Percentiles rank a stretch among this genome's conserved stretches.
Evolutionary conservation across 192 early-diverging fungal species (phyloP).

Genomic region (Umbelopsis ramanniana): DNA sequence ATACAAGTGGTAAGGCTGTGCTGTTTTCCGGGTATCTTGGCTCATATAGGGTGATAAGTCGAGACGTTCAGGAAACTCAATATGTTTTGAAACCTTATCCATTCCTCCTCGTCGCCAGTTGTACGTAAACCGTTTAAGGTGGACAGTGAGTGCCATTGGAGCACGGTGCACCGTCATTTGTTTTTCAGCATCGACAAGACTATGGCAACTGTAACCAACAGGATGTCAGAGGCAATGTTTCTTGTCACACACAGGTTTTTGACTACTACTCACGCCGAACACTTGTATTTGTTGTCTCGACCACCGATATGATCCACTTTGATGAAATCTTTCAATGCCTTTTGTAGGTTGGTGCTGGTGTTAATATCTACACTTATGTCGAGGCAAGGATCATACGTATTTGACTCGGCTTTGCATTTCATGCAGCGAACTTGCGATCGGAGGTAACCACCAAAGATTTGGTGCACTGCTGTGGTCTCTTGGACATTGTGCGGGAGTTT

Average conservation of each 20-base stretch:
- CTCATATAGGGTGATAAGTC: conserved; percentile 68
- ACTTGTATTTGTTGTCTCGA: conserved; percentile 73
- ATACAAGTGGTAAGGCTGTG: conserved; percentile 65
- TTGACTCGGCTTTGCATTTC: conserved; percentile 71
- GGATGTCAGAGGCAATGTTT: no score
- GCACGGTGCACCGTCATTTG: conserved; percentile 75
- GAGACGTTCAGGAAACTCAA: conserved; percentile 67
- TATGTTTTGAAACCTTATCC: conserved; percentile 67
- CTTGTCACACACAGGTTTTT: no score
- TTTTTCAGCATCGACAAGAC: conserved; percentile 78
- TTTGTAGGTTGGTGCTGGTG: conserved; percentile 61
- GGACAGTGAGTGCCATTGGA: conserved; percentile 74
- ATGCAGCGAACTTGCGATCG: conserved; percentile 80
- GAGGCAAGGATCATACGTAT: conserved; percentile 76
- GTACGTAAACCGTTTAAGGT: conserved; percentile 86
- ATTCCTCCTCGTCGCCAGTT: conserved; percentile 47
- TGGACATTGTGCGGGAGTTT: conserved; percentile 74
- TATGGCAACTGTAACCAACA: conserved; percentile 62
- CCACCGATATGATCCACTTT: conserved; percentile 64
- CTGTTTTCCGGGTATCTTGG: conserved; percentile 30
- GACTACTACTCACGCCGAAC: conserved; percentile 69
- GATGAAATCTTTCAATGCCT: conserved; percentile 74
- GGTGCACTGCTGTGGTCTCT: conserved; percentile 75
- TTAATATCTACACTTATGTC: conserved; percentile 82
- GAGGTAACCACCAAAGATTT: conserved; percentile 84